Conservation (phyloP, 1,284 basidiomycete species). For the Trichosporon sp. region DNA sequence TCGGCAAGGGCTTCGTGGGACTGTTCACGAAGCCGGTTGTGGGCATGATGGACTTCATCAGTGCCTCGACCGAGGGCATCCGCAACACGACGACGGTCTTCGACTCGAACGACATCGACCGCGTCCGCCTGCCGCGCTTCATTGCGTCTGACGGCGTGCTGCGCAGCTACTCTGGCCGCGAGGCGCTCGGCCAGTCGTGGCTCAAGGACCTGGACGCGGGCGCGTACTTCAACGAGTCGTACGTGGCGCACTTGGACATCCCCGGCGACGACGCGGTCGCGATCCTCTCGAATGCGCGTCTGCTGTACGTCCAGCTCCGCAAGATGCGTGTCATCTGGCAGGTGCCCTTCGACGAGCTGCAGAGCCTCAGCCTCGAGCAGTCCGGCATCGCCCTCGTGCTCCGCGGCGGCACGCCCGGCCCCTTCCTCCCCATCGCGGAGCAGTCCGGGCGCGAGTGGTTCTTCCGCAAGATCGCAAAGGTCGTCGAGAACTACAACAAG, state of each 20-base stretch:
- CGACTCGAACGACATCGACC: conserved; percentile 84
- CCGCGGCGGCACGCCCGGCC: conserved; percentile 54
- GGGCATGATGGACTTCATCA: conserved; percentile 91
- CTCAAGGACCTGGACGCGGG: conserved; percentile 73
- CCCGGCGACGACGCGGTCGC: conserved; percentile 78
- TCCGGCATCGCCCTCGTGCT: conserved; percentile 79
- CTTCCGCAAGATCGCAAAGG: conserved; percentile 55
- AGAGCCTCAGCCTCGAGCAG: conserved; percentile 82
- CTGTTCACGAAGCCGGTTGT: conserved; percentile 92
- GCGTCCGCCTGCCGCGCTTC: conserved; percentile 81
- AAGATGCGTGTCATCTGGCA: conserved; percentile 88
- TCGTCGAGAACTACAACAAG: conserved; percentile 43
- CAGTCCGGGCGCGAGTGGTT: conserved; percentile 56
- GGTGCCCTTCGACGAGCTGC: conserved; percentile 77
- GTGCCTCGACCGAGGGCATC: conserved; percentile 95
- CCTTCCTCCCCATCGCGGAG: conserved; percentile 56
- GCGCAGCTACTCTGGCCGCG: conserved; percentile 73
- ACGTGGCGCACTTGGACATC: conserved; percentile 86
- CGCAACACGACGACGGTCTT: conserved; percentile 98
- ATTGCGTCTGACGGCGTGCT: conserved; percentile 81
- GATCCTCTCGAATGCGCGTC: conserved; percentile 69
- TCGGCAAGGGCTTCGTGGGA: conserved; percentile 95
- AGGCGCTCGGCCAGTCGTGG: conserved; percentile 95
- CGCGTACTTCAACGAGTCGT: conserved; percentile 73
- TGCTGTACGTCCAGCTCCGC: conserved; percentile 81